These are phyloP conservation scores for Aspergillus vadensis DNA, from an alignment of 2,329 filamentous ascomycete species.

Conservation along the genomic window DNA sequence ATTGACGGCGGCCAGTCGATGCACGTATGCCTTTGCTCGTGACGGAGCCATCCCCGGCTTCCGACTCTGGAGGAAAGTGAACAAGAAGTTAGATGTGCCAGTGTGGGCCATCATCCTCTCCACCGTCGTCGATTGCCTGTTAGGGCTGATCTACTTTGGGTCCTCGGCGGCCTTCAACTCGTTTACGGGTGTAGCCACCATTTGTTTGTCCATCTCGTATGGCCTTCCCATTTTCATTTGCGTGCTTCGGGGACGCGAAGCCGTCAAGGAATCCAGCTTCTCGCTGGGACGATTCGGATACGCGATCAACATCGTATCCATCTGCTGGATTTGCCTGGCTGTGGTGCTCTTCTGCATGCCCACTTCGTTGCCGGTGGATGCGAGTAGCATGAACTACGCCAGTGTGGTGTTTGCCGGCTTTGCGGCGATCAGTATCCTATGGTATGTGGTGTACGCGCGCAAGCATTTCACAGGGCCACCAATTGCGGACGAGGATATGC, in stretches of 20 bases:
- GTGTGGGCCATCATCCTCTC: conserved; percentile 70
- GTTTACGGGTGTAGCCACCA: conserved; percentile 78
- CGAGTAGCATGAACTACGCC: conserved; percentile 66
- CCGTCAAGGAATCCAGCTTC: conserved; percentile 66
- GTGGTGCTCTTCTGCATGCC: conserved; percentile 78
- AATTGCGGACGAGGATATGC: conserved; percentile 32
- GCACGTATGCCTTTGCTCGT: conserved; percentile 74
- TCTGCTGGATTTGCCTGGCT: conserved; percentile 71
- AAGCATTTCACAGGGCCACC: conserved; percentile 65
- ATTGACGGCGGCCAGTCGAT: conserved; percentile 71
- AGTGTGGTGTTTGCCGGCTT: conserved; percentile 67
- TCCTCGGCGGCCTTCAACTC: conserved; percentile 75
- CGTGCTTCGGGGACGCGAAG: conserved; percentile 65
- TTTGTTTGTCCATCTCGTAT: conserved; percentile 75
- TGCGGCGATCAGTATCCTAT: conserved; percentile 59
- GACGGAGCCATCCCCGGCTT: conserved; percentile 75
- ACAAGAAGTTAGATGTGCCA: conserved; percentile 67
- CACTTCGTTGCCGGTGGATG: conserved; percentile 59
- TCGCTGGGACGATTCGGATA: conserved; percentile 70
- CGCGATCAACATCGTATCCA: conserved; percentile 66
- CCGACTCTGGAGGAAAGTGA: conserved; percentile 65
- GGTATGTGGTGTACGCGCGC: conserved; percentile 65
- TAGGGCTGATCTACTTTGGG: conserved; percentile 79
- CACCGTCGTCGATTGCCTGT: conserved; percentile 66
- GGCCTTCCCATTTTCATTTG: conserved; percentile 74